Evolutionary conservation across 164 flowering plant species (phyloP).

Genomic region (Chimonanthus salicifolius): DNA sequence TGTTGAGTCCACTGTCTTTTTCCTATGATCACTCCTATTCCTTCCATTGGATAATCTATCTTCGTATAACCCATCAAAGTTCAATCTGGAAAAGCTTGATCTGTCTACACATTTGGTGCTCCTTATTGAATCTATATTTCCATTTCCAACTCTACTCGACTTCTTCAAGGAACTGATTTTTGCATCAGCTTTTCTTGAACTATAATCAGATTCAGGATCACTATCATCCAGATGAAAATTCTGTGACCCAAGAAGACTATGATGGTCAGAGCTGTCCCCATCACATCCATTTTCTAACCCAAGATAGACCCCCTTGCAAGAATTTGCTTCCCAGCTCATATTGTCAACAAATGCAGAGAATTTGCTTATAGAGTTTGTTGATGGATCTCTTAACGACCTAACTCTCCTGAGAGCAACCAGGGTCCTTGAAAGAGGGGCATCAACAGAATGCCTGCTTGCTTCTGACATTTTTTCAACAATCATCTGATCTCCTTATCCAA

Average conservation of each 20-base stretch:
- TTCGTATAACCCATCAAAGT: constrained; percentile 12
- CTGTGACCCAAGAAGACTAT: constrained; percentile 9
- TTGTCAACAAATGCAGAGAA: constrained; percentile 47
- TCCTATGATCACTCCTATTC: constrained; percentile 16
- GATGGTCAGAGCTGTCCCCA: constrained; percentile 16
- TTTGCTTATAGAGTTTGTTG: constrained; percentile 73
- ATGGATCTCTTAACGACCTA: constrained; percentile 86
- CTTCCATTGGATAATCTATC: constrained; percentile 24
- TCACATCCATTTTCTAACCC: constrained; percentile 29
- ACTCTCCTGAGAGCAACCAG: constrained; percentile 81
- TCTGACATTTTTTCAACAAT: constrained; percentile 36
- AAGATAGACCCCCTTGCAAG: constrained; percentile 48
- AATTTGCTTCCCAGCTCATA: constrained; percentile 67
- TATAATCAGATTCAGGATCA: constrained; percentile 25
- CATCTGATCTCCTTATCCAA: background rate
- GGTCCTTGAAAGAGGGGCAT: constrained; percentile 75
- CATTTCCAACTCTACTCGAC: constrained; percentile 12
- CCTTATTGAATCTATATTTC: constrained; percentile 8
- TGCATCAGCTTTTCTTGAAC: constrained; percentile 14
- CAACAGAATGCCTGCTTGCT: constrained; percentile 77
- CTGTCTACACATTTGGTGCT: constrained; percentile 17
- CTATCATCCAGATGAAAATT: constrained; percentile 15
- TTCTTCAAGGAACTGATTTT: constrained; percentile 16
- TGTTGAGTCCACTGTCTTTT: constrained; percentile 28
- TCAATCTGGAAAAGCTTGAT: constrained; percentile 12